Evolutionary conservation across 2,329 filamentous ascomycete species (phyloP).

Genomic region (Pyricularia pennisetigena): DNA sequence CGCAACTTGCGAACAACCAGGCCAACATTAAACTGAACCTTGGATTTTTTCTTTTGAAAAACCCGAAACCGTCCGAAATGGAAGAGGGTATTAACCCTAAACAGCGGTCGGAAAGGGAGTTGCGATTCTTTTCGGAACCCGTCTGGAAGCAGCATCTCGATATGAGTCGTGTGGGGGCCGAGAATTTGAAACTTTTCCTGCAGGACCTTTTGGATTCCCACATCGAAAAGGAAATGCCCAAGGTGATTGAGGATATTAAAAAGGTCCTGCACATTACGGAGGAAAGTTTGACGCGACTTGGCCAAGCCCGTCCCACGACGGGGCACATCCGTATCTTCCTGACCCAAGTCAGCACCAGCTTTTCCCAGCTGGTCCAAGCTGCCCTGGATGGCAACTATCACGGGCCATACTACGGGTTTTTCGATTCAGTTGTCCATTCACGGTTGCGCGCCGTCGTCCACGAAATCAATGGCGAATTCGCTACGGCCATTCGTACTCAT

Average conservation of each 20-base stretch:
- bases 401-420: constrained; percentile 16
- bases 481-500: constrained; percentile 24
- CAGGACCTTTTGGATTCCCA: constrained; percentile 39
- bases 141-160: constrained; percentile 25
- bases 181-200: constrained; percentile 33
- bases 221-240: constrained; percentile 34
- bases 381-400: constrained; percentile 19
- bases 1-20: constrained; percentile 32
- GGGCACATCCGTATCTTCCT: constrained; percentile 17
- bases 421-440: constrained; percentile 15
- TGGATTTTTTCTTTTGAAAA: constrained; percentile 43
- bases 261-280: constrained; percentile 22
- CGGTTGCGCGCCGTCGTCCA: constrained; percentile 46
- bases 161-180: constrained; percentile 33
- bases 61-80: constrained; percentile 12
- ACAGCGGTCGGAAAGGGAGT: constrained; percentile 21
- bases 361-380: constrained; percentile 13
- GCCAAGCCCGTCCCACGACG: constrained; percentile 3
- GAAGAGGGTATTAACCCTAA: constrained; percentile 23
- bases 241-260: constrained; percentile 31
- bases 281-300: constrained; percentile 28
- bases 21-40: constrained; percentile 34
- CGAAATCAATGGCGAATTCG: constrained; percentile 36
- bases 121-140: constrained; percentile 30
- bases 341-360: constrained; percentile 14